Conservation (phyloP, 208 protist species). For the Angomonas ambiguus region DNA sequence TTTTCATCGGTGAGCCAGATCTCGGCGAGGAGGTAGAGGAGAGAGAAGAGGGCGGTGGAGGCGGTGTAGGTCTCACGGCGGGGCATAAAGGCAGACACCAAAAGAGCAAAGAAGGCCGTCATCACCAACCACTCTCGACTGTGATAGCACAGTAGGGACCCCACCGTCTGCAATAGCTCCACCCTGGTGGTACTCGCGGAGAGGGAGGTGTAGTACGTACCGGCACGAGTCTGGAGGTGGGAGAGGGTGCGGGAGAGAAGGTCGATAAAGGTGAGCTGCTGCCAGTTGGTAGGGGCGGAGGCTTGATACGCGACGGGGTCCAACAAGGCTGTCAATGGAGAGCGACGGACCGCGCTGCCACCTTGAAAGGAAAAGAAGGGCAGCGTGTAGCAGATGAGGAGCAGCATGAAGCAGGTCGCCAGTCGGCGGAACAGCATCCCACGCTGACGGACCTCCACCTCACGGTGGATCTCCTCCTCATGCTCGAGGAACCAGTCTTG, state of each 20-base stretch:
- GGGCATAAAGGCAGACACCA: slow-evolving; percentile 64
- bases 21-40: slow-evolving; percentile 42
- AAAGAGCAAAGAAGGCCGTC: slow-evolving; percentile 30
- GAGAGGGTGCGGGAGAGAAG: neutral
- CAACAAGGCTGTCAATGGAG: neutral
- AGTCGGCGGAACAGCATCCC: slow-evolving; percentile 32
- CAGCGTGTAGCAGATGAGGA: slow-evolving; percentile 35
- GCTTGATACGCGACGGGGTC: slow-evolving; percentile 1
- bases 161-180: neutral
- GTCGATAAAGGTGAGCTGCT: neutral
- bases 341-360: slow-evolving; percentile 9
- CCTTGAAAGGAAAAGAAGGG: slow-evolving; percentile 61
- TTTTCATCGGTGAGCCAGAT: slow-evolving; percentile 20
- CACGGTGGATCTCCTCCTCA: slow-evolving; percentile 36
- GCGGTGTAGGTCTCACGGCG: slow-evolving; percentile 24
- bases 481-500: slow-evolving; percentile 47
- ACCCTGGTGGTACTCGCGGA: neutral
- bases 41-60: slow-evolving; percentile 28
- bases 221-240: neutral
- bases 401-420: slow-evolving; percentile 23
- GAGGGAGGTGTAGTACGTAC: neutral
- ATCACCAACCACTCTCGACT: slow-evolving; percentile 33
- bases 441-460: slow-evolving; percentile 30
- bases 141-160: neutral
- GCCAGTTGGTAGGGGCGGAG: neutral